A percentile compares a stretch with the other conserved stretches of the same genome.
Evolutionary conservation across 164 flowering plant genomes (phyloP).

Genomic region (Liriodendron chinense): DNA sequence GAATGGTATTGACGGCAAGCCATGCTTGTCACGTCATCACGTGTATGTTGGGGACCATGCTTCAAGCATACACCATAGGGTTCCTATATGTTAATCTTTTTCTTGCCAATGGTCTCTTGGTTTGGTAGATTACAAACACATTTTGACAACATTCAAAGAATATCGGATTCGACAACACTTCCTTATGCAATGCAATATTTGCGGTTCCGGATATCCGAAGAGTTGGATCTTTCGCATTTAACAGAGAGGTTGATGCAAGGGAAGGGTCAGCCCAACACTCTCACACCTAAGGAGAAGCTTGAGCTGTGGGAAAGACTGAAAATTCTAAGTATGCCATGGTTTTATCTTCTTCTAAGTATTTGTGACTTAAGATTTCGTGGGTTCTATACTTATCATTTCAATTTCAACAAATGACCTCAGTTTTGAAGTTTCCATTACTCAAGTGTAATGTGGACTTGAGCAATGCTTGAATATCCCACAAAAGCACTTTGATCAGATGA

Average conservation of each 20-base stretch:
- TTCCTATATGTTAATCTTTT: no score
- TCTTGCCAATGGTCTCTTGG: not conserved
- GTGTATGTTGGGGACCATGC: no score
- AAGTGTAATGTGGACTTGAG: no score
- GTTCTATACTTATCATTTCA: no score
- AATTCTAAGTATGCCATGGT: constrained; percentile 57
- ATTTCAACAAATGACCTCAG: no score
- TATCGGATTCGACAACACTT: constrained; percentile 76
- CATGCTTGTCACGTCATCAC: no score
- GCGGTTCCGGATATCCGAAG: constrained; percentile 55
- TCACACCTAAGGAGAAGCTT: constrained; percentile 63
- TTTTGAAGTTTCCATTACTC: no score
- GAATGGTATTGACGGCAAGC: no score
- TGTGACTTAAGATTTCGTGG: no score
- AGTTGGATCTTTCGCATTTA: constrained; percentile 59
- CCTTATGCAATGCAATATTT: constrained; percentile 70
- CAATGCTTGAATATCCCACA: no score
- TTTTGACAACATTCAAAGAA: constrained; percentile 73
- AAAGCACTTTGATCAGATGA: no score
- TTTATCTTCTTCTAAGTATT: not conserved
- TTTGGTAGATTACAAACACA: constrained; percentile 68
- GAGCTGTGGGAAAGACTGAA: constrained; percentile 89
- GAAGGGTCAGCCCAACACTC: constrained; percentile 59
- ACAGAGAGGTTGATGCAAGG: constrained; percentile 62
- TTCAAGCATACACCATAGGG: no score